Conservation (phyloP, 345 rosid species). For the Ceriops decandra region DNA sequence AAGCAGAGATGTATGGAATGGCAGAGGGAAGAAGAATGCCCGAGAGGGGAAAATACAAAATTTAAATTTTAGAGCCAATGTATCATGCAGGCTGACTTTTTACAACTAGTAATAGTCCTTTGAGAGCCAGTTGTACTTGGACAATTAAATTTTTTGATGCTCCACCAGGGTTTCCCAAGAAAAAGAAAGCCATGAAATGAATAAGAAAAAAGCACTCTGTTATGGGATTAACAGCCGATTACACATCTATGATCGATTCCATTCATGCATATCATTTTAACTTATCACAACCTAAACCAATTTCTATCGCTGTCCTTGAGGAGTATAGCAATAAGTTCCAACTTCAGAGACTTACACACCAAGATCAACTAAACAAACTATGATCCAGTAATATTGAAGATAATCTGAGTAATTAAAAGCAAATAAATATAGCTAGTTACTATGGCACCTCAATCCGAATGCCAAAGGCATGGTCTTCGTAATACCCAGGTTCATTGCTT, state of each 20-base stretch:
- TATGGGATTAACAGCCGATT: too few relatives aligned
- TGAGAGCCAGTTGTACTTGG: too few relatives aligned
- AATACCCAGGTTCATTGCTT: conserved; percentile 97
- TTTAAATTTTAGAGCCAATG: not conserved
- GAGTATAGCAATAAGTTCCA: not conserved
- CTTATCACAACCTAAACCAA: not conserved
- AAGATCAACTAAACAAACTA: too few relatives aligned
- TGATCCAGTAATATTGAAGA: not conserved
- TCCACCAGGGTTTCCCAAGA: not conserved
- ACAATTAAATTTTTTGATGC: not conserved
- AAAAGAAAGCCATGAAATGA: not conserved
- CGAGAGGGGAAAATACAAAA: not conserved
- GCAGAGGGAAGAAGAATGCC: too few relatives aligned
- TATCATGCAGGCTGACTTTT: not conserved
- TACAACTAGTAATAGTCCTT: too few relatives aligned
- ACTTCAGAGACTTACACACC: not conserved
- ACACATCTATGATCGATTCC: too few relatives aligned
- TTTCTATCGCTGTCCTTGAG: not conserved
- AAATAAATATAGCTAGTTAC: not conserved
- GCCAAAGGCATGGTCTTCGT: conserved; percentile 96
- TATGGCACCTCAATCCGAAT: conserved; percentile 83
- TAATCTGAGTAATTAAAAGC: not conserved
- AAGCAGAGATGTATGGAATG: not conserved
- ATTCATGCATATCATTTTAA: too few relatives aligned
- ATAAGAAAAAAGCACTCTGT: too few relatives aligned